phyloP scores from a whole-genome alignment of 179 eudicot species.

The Silene noctiflora region DNA sequence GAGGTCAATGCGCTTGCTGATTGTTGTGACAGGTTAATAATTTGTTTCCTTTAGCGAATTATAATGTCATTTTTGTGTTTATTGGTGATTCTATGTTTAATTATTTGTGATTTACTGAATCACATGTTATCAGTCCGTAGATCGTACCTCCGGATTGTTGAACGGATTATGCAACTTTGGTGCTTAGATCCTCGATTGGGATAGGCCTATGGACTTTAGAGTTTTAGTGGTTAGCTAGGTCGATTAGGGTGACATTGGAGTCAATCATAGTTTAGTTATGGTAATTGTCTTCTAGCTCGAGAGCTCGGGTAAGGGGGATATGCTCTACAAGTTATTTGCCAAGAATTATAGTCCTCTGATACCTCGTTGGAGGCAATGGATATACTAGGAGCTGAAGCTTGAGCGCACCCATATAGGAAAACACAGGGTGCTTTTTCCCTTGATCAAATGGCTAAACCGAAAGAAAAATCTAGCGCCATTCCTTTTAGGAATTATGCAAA shows the following conservation, averaged over 20 bases:
- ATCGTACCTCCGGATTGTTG: too few species aligned
- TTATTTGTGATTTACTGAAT: not conserved
- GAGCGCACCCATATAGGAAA: not conserved
- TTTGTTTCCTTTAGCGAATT: not conserved
- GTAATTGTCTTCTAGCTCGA: not conserved
- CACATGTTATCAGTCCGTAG: too few species aligned
- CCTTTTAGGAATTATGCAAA: not conserved
- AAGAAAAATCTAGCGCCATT: not conserved
- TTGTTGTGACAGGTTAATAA: slow-evolving; percentile 91
- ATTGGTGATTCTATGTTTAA: not conserved
- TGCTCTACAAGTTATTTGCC: too few species aligned
- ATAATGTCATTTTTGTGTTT: not conserved
- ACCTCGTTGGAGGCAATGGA: not conserved
- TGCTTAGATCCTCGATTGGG: not conserved
- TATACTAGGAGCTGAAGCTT: not conserved
- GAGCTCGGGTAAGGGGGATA: too few species aligned
- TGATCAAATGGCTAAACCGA: slow-evolving; percentile 3
- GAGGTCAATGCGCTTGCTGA: slow-evolving; percentile 89
- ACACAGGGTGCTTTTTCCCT: not conserved
- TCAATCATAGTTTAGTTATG: not conserved
- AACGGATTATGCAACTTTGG: too few species aligned
- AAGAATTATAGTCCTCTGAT: not conserved
- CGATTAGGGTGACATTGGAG: not conserved
- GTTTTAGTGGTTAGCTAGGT: not conserved
- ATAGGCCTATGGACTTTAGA: not conserved